A percentile compares a stretch with the other conserved stretches of the same genome.
Conservation (phyloP, 805 yeast genomes). For the Kuraishia cidri region DNA sequence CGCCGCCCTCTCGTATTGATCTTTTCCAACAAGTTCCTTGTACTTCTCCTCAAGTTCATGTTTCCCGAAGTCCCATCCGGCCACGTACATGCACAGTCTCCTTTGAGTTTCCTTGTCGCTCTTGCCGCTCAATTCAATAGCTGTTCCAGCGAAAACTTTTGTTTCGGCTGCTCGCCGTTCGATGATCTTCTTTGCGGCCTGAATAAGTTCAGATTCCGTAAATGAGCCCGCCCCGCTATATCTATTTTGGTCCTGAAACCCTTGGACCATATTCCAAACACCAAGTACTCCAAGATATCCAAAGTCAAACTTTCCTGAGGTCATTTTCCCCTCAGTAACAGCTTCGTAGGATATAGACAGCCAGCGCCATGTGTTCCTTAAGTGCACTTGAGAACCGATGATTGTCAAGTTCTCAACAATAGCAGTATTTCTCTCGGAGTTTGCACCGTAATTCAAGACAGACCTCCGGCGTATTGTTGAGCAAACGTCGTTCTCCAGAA, state of each 20-base stretch:
- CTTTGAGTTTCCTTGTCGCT: slow-evolving; percentile 56
- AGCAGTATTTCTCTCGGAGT: slow-evolving; percentile 53
- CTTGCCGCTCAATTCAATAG: slow-evolving; percentile 30
- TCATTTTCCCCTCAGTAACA: slow-evolving; percentile 57
- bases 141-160: slow-evolving; percentile 30
- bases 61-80: slow-evolving; percentile 84
- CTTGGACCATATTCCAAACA: slow-evolving; percentile 75
- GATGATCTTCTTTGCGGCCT: slow-evolving; percentile 44
- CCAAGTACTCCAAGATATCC: slow-evolving; percentile 87
- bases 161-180: slow-evolving; percentile 32
- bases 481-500: slow-evolving; percentile 68
- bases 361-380: slow-evolving; percentile 90
- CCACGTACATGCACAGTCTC: slow-evolving; percentile 68
- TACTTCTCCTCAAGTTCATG: slow-evolving; percentile 68
- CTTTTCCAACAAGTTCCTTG: slow-evolving; percentile 41
- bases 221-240: slow-evolving; percentile 20
- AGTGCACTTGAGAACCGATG: slow-evolving; percentile 43
- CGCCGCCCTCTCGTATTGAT: slow-evolving; percentile 81
- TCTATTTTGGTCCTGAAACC: slow-evolving; percentile 39
- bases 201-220: slow-evolving; percentile 28
- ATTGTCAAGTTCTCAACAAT: slow-evolving; percentile 44
- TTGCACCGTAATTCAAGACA: slow-evolving; percentile 58
- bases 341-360: slow-evolving; percentile 61
- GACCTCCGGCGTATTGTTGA: slow-evolving; percentile 68
- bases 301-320: slow-evolving; percentile 62